Base-by-base conservation (phyloP, 164 flowering plant species). In the Tetrastigma voinierianum region DNA sequence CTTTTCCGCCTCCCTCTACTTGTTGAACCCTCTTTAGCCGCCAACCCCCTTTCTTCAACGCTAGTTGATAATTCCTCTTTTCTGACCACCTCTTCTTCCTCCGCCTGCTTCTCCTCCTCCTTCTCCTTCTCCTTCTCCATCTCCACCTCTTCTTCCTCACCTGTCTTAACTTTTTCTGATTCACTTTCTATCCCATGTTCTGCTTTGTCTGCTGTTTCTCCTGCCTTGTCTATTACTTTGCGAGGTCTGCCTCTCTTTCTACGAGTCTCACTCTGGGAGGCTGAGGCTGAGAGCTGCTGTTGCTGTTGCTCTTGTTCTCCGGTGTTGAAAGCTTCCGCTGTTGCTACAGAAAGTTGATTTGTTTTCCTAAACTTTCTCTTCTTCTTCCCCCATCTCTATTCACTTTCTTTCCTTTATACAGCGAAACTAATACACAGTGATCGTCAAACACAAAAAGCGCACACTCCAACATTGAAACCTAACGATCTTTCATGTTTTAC, bases 221-320 rank as follows among this genome's bases (percentile, higher is more conserved):
- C 82, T 1, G 55, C 49, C 21, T 72, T 74, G 47, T 76, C 74
- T 9, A 68, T 48, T 48, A 78, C 59, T 74, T 87, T 87, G 2
- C 88, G 57, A 49, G 92, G 92, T 52, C 92, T 70, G 0, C 92
- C 92, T 77, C 90, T 66, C 62, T 82, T 83, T 56, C 84, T 76
- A 0, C 81, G 86, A 66, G 77, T 63, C 54, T 72, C 71, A 55
- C 57, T 60, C 54, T 72, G 75, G n/a, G n/a, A 55, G 60, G 12
- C 40, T 71, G 70, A 2, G 62, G 64, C 53, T 56, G 54, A 46
- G 21, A 17, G 65, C 43, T 56, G 57, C 24, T 54, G 57, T 5
- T 57, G 45, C 11, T 11, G 20, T 16, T 21, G 19, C n/a, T n/a
- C n/a, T n/a, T n/a, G n/a, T 15, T 66, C 82, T 52, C 48, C 81